Conservation (phyloP, 78 protist genomes). For the Dictyostelium intermedium region DNA sequence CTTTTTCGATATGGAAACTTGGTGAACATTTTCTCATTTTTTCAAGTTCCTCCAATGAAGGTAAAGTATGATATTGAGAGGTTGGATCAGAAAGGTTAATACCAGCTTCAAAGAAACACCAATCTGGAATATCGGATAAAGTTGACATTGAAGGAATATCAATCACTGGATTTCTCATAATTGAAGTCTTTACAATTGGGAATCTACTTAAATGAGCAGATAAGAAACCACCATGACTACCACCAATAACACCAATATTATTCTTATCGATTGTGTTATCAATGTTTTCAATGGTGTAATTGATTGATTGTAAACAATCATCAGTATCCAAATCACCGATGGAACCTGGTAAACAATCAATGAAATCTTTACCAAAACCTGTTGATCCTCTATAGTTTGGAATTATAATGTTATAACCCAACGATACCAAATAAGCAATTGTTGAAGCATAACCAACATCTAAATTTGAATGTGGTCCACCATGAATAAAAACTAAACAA, state of each 20-base stretch:
- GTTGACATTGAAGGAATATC: conserved; percentile 64
- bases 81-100: not conserved
- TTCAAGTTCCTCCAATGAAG: conserved; percentile 19
- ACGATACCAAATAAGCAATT: not conserved
- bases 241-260: conserved; percentile 48
- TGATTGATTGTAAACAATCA: conserved; percentile 33
- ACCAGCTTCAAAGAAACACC: conserved; percentile 77
- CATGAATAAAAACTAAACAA: conserved; percentile 32
- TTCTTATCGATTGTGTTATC: conserved; percentile 13
- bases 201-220: conserved; percentile 28
- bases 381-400: conserved; percentile 77
- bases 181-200: conserved; percentile 29
- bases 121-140: conserved; percentile 61
- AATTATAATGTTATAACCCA: conserved; percentile 35
- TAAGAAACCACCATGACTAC: conserved; percentile 76
- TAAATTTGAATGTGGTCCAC: conserved; percentile 70
- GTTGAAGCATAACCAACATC: not conserved
- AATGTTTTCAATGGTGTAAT: not conserved
- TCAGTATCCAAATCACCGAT: conserved; percentile 39
- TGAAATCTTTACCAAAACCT: conserved; percentile 52
- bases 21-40: conserved; percentile 68
- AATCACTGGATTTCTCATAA: conserved; percentile 72
- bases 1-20: not conserved
- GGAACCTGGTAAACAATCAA: conserved; percentile 41
- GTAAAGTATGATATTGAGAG: conserved; percentile 27